Conservation (phyloP, 73 alveolate species). For the Stentor roeselii region DNA sequence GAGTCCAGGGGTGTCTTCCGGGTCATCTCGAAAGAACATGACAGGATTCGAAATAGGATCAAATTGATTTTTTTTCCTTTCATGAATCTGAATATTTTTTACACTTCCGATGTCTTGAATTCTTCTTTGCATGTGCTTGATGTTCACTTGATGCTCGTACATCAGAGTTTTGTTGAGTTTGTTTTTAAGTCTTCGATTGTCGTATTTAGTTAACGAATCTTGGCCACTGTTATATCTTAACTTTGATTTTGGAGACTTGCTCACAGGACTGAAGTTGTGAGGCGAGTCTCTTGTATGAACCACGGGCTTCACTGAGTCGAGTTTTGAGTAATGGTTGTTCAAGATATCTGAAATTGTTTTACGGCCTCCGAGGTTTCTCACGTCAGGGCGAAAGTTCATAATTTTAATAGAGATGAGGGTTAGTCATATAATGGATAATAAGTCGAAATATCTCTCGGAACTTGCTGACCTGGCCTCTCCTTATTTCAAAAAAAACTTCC, state of each 20-base stretch:
- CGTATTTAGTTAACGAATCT: no score
- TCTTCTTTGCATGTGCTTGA: constrained; percentile 21
- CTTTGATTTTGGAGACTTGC: no score
- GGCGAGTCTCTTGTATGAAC: background rate
- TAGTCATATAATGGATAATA: background rate
- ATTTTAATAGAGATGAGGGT: no score
- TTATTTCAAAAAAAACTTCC: background rate
- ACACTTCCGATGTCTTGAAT: constrained; percentile 14
- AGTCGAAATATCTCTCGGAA: background rate
- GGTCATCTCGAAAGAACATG: background rate
- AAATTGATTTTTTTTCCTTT: constrained; percentile 17
- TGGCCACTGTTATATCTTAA: no score
- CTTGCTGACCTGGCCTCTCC: background rate
- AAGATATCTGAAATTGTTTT: background rate
- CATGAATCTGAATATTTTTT: background rate
- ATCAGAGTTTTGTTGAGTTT: no score
- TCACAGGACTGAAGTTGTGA: no score
- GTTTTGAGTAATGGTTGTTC: background rate
- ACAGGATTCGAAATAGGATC: constrained; percentile 22
- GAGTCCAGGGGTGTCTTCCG: background rate
- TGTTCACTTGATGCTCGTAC: background rate
- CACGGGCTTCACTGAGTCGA: background rate
- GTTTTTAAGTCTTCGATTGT: no score
- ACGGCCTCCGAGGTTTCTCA: background rate
- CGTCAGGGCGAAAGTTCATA: background rate